Conservation (phyloP, 805 yeast species). For the Candida cerambycidarum region DNA sequence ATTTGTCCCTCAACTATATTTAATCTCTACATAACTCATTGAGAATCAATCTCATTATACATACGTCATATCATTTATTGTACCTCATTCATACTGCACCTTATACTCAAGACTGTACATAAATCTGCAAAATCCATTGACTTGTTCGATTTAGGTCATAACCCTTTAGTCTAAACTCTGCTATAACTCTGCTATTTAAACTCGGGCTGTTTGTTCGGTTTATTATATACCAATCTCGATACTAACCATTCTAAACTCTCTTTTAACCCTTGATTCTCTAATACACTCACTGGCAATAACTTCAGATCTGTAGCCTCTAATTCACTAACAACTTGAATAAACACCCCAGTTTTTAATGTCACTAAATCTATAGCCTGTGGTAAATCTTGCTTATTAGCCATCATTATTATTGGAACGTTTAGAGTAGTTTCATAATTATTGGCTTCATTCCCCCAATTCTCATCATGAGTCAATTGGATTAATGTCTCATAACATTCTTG, state of each 20-base stretch:
- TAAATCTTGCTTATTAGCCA: constrained; percentile 91
- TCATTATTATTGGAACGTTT: constrained; percentile 85
- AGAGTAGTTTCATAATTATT: constrained; percentile 31
- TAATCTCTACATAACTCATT: no score
- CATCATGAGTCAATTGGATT: constrained; percentile 43
- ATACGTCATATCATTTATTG: no score
- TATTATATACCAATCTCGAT: constrained; percentile 67
- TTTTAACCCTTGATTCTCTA: constrained; percentile 76
- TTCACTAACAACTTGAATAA: constrained; percentile 75
- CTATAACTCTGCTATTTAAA: constrained; percentile 26
- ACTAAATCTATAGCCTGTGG: constrained; percentile 48
- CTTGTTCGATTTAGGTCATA: no score
- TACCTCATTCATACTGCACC: no score
- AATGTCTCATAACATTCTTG: constrained; percentile 78
- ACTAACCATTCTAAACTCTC: constrained; percentile 91
- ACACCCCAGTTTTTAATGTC: constrained; percentile 76
- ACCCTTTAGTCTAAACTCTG: no score
- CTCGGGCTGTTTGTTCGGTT: constrained; percentile 59
- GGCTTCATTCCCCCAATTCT: constrained; percentile 34
- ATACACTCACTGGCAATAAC: constrained; percentile 85
- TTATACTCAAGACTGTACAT: no score
- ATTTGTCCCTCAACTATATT: no score
- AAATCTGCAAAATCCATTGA: no score
- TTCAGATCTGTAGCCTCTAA: constrained; percentile 89
- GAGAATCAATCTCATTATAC: no score